phyloP scores from a whole-genome alignment of 2,329 filamentous ascomycete genomes.

The Akanthomyces muscarius region DNA sequence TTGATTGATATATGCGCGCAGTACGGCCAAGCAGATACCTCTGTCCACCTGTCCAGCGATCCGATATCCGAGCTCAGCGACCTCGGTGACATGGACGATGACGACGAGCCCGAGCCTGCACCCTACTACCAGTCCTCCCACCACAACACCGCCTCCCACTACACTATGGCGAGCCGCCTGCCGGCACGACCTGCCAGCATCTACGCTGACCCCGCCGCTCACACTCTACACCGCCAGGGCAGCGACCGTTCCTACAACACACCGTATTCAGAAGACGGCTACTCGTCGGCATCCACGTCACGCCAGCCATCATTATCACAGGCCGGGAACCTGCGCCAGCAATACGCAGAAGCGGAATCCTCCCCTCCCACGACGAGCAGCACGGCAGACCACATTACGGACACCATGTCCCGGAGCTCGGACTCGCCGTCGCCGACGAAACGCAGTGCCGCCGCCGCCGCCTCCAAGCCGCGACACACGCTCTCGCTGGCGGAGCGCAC shows the following conservation, averaged over 20 bases:
- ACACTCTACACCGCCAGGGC: not conserved
- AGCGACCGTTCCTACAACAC: not conserved
- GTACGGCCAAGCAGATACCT: not conserved
- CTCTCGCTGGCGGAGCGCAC: conserved; percentile 74
- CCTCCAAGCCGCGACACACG: conserved; percentile 46
- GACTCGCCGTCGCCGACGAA: conserved; percentile 57
- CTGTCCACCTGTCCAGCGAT: conserved; percentile 23
- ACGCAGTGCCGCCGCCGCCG: conserved; percentile 17
- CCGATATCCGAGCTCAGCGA: conserved; percentile 38
- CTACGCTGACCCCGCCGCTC: conserved; percentile 14
- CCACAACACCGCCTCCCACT: not conserved
- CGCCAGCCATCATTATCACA: conserved; percentile 5
- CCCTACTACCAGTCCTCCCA: conserved; percentile 12
- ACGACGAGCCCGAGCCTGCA: conserved; percentile 25
- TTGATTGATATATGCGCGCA: conserved; percentile 16
- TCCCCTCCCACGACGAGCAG: not conserved
- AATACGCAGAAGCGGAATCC: conserved; percentile 1
- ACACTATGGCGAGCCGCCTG: not conserved
- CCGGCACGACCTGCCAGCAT: not conserved
- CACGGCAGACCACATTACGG: not conserved
- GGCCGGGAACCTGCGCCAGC: not conserved
- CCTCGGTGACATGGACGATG: conserved; percentile 51
- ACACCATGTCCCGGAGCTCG: conserved; percentile 1
- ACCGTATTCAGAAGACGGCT: conserved; percentile 9
- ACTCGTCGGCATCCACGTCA: conserved; percentile 3